A percentile compares a stretch with the other conserved stretches of the same genome.
Evolutionary conservation across 805 yeast genomes (phyloP).

Genomic region (Tetrapisispora nanseiensis): DNA sequence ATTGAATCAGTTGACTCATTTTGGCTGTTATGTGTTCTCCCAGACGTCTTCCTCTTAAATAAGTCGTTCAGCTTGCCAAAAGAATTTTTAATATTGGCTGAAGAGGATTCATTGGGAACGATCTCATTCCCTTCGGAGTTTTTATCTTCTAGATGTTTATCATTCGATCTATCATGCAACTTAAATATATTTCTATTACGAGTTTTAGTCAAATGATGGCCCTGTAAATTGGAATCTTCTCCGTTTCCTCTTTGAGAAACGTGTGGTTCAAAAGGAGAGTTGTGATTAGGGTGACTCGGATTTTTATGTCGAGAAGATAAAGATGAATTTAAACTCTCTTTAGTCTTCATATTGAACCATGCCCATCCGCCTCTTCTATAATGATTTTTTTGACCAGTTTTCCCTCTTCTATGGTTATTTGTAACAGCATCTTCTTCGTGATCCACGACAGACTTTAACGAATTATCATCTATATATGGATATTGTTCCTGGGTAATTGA

Average conservation of each 20-base stretch:
- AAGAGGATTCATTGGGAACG: neutral
- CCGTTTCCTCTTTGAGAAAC: neutral
- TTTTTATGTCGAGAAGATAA: neutral
- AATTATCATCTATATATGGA: too few species aligned
- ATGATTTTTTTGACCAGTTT: constrained; percentile 1
- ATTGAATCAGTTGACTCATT: neutral
- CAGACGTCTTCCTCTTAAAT: constrained; percentile 3
- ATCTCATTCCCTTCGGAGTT: neutral
- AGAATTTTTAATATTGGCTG: constrained; percentile 1
- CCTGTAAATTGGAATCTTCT: neutral
- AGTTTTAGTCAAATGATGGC: neutral
- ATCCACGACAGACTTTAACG: too few species aligned
- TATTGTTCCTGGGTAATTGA: too few species aligned
- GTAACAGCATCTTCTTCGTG: too few species aligned
- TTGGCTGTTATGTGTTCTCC: neutral
- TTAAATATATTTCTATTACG: neutral
- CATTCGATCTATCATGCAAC: neutral
- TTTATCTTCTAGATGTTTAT: neutral
- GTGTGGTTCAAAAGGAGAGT: neutral
- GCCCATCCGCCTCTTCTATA: constrained; percentile 14
- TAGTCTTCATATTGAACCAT: constrained; percentile 9
- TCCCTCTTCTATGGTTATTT: neutral
- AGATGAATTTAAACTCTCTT: neutral
- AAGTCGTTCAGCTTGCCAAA: constrained; percentile 3
- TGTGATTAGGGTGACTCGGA: too few species aligned